Conservation (phyloP, 257 asterid genomes). For the Solanum sitiens region DNA sequence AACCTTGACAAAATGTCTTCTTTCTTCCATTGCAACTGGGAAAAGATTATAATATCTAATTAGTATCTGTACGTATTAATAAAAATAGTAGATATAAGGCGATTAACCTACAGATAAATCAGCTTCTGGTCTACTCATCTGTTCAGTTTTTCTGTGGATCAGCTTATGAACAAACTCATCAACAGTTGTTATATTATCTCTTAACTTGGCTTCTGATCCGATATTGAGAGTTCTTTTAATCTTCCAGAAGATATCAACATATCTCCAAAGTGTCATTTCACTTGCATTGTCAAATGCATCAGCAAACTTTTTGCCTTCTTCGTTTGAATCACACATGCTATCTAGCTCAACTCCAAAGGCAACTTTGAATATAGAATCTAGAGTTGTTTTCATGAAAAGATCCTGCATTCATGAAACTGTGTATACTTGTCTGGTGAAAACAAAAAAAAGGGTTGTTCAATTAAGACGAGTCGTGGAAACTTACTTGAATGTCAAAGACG, state of each 20-base stretch:
- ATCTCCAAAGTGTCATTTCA: conserved; percentile 35
- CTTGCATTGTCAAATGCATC: conserved; percentile 51
- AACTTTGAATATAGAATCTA: conserved; percentile 45
- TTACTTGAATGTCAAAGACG: conserved; percentile 51
- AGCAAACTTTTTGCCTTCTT: conserved; percentile 35
- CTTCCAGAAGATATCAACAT: conserved; percentile 46
- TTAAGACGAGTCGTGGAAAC: neutral
- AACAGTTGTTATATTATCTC: conserved; percentile 20
- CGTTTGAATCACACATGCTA: conserved; percentile 46
- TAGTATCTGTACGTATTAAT: neutral
- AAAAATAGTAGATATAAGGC: neutral
- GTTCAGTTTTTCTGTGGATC: conserved; percentile 34
- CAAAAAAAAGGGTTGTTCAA: neutral
- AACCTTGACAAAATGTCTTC: conserved; percentile 56
- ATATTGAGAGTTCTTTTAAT: conserved; percentile 29
- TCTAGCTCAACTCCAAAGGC: conserved; percentile 49
- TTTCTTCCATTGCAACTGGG: conserved; percentile 30
- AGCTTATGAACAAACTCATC: conserved; percentile 40
- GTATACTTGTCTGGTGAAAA: neutral
- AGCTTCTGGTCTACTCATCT: conserved; percentile 13
- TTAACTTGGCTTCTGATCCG: conserved; percentile 47
- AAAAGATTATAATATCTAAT: neutral
- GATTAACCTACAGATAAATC: conserved; percentile 25
- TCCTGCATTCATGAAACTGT: conserved; percentile 20
- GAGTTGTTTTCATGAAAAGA: conserved; percentile 42